Percentiles rank a stretch among this genome's conserved stretches.
phyloP scores from a whole-genome alignment of 495 filamentous ascomycete species.

The Neurospora sp. region DNA sequence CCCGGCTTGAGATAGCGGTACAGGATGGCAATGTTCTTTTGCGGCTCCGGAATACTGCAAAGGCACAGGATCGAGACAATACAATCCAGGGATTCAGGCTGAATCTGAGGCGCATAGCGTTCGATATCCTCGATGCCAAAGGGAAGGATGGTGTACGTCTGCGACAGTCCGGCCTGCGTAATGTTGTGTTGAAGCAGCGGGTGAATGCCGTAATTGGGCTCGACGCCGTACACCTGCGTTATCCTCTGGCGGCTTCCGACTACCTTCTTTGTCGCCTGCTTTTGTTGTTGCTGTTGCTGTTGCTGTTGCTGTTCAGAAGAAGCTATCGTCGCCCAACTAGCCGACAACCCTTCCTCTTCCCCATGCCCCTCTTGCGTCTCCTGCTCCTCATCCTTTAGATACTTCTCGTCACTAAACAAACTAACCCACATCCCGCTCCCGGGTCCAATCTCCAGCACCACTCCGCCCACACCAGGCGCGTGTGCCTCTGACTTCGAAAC shows the following conservation, averaged over 20 bases:
- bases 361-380: not conserved
- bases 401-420: slow-evolving; percentile 16
- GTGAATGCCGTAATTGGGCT: slow-evolving; percentile 54
- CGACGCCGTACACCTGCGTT: slow-evolving; percentile 54
- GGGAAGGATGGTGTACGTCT: slow-evolving; percentile 54
- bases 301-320: not conserved
- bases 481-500: not conserved
- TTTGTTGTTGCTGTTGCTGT: not conserved
- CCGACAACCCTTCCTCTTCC: not conserved
- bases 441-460: slow-evolving; percentile 38
- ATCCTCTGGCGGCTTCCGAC: slow-evolving; percentile 13
- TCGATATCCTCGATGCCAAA: slow-evolving; percentile 48
- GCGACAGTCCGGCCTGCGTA: slow-evolving; percentile 37
- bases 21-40: slow-evolving; percentile 44
- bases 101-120: slow-evolving; percentile 22
- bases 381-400: not conserved
- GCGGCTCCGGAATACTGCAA: slow-evolving; percentile 58
- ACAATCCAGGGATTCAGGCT: slow-evolving; percentile 49
- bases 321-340: not conserved
- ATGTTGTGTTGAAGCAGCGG: slow-evolving; percentile 35
- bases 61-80: slow-evolving; percentile 61
- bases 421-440: slow-evolving; percentile 38
- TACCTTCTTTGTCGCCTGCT: not conserved
- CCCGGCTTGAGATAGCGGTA: slow-evolving; percentile 56
- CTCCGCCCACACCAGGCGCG: slow-evolving; percentile 22